phyloP scores from a whole-genome alignment of 441 rosid genomes.

The Pelargonium cotyledonis region DNA sequence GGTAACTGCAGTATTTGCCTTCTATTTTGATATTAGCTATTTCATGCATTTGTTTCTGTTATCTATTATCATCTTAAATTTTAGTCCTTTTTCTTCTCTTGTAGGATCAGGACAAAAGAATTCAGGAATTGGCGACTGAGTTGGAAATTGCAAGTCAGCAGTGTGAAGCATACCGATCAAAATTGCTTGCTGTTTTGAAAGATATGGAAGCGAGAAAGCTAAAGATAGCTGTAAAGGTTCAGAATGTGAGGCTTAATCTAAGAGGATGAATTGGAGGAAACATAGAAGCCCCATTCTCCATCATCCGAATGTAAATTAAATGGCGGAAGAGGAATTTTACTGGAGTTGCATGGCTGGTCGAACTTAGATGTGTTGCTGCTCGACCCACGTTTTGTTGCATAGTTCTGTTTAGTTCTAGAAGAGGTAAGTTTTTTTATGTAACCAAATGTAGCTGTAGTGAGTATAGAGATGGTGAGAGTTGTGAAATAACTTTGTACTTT shows the following conservation, averaged over 20 bases:
- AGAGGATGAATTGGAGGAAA: slow-evolving; percentile 22
- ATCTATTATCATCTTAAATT: not conserved
- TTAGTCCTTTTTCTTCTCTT: not conserved
- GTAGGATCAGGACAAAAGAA: slow-evolving; percentile 33
- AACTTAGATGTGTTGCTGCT: too few species aligned
- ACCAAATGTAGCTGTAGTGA: too few species aligned
- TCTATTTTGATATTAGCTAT: not conserved
- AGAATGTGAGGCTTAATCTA: slow-evolving; percentile 33
- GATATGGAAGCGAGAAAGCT: slow-evolving; percentile 41
- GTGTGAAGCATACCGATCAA: slow-evolving; percentile 36
- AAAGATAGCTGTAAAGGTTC: slow-evolving; percentile 37
- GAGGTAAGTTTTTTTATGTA: too few species aligned
- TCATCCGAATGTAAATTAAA: too few species aligned
- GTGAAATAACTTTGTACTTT: too few species aligned
- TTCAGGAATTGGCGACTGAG: slow-evolving; percentile 26
- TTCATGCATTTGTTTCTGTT: not conserved
- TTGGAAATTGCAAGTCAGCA: slow-evolving; percentile 31
- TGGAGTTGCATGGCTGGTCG: too few species aligned
- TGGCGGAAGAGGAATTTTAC: too few species aligned
- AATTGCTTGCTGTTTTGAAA: slow-evolving; percentile 29
- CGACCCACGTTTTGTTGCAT: too few species aligned
- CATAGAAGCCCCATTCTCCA: not conserved
- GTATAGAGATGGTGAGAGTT: too few species aligned
- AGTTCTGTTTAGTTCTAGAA: too few species aligned
- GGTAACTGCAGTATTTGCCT: not conserved